A percentile compares a stretch with the other conserved stretches of the same genome.
These are phyloP conservation scores for Nitzschia sp. DNA, from an alignment of 108 stramenopile species.

Conservation along the genomic window DNA sequence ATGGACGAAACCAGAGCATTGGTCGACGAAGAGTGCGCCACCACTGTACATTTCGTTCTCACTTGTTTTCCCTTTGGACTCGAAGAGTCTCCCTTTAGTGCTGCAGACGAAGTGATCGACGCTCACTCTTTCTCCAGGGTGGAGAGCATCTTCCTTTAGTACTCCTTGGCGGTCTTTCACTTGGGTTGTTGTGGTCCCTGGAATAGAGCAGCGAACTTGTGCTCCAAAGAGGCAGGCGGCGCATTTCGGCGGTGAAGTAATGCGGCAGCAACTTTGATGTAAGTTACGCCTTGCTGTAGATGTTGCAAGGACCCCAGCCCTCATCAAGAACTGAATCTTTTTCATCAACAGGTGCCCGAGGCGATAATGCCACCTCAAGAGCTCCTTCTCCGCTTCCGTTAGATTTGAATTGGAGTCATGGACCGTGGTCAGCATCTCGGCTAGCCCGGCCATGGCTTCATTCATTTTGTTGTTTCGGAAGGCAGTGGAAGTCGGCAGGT, in stretches of 20 bases:
- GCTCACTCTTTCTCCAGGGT: constrained; percentile 40
- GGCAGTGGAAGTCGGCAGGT: not conserved
- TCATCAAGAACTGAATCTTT: constrained; percentile 16
- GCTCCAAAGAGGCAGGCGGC: constrained; percentile 37
- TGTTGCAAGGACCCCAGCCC: constrained; percentile 3
- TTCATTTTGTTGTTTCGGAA: not conserved
- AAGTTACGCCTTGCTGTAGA: not conserved
- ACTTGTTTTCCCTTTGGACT: constrained; percentile 30
- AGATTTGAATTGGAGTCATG: constrained; percentile 43
- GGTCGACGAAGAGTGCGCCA: constrained; percentile 41
- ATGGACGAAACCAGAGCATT: constrained; percentile 25
- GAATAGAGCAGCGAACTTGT: not conserved
- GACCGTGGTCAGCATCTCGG: not conserved
- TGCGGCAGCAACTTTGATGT: not conserved
- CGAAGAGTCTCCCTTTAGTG: constrained; percentile 25
- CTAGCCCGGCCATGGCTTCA: not conserved
- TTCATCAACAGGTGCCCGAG: constrained; percentile 30
- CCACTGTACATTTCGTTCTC: constrained; percentile 23
- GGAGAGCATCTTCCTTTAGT: constrained; percentile 17
- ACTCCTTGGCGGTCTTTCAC: constrained; percentile 8
- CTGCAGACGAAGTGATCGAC: constrained; percentile 43
- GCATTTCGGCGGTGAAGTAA: constrained; percentile 6
- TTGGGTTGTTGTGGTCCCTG: not conserved
- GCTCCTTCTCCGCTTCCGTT: constrained; percentile 38
- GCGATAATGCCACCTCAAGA: constrained; percentile 35